Percentiles rank a stretch among this genome's conserved stretches.
These are phyloP conservation scores for Pythium volutum DNA, from an alignment of 352 stramenopile genomes.

Conservation along the genomic window DNA sequence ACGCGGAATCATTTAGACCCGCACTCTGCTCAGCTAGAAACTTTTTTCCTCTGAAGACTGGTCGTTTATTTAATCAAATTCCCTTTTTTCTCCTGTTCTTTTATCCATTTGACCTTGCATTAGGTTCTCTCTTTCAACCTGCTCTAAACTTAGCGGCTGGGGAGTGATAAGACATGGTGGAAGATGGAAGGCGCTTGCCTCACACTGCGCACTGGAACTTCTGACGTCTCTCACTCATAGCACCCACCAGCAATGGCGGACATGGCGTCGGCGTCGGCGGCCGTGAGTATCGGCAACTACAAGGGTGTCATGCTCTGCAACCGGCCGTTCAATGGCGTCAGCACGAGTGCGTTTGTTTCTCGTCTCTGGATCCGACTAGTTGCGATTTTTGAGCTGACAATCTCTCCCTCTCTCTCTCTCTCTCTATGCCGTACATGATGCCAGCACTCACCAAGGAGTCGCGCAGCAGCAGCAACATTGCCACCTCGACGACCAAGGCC, in stretches of 20 bases:
- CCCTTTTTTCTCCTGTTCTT: constrained; percentile 8
- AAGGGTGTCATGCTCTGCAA: constrained; percentile 96
- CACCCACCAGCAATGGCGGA: constrained; percentile 24
- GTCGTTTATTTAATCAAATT: constrained; percentile 35
- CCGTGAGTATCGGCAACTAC: constrained; percentile 92
- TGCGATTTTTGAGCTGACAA: too few species aligned
- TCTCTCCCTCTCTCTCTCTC: constrained; percentile 1
- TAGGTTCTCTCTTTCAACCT: not conserved
- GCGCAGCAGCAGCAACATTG: constrained; percentile 35
- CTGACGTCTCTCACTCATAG: not conserved
- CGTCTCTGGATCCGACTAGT: not conserved
- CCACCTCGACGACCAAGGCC: constrained; percentile 49
- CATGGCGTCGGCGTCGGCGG: constrained; percentile 29
- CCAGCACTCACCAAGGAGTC: constrained; percentile 58
- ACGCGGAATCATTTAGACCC: constrained; percentile 15
- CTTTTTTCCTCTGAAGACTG: constrained; percentile 1
- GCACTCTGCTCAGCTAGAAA: constrained; percentile 16
- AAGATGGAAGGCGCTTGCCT: not conserved
- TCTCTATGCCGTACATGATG: too few species aligned
- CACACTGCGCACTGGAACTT: not conserved
- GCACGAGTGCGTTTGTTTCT: constrained; percentile 41
- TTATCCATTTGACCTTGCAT: too few species aligned
- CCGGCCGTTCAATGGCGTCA: constrained; percentile 89
- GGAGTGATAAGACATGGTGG: not conserved
- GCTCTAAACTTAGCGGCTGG: constrained; percentile 16